phyloP scores from a whole-genome alignment of 768 basidiomycete species.

The Trametes sanguinea region DNA sequence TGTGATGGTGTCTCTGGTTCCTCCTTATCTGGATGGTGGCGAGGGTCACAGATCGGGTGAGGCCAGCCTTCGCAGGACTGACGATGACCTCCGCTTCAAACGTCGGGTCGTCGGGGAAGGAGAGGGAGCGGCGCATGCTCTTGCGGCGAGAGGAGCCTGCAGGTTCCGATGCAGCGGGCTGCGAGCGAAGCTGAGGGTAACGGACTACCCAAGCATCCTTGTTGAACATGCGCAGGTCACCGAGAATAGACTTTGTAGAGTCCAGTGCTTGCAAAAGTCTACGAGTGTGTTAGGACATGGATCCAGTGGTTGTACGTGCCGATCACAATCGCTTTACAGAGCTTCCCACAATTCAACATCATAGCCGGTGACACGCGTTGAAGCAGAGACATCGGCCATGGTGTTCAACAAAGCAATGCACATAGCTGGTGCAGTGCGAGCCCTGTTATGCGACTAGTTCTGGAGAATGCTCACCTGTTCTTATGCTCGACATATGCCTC shows the following conservation, averaged over 20 bases:
- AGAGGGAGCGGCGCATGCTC: conserved; percentile 64
- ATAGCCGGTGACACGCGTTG: neutral
- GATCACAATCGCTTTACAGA: neutral
- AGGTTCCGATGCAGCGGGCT: conserved; percentile 34
- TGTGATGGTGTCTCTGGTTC: conserved; percentile 38
- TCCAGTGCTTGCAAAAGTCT: conserved; percentile 82
- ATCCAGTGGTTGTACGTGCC: neutral
- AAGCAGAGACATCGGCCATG: neutral
- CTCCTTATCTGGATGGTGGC: conserved; percentile 51
- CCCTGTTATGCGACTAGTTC: too few species aligned
- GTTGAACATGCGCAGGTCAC: conserved; percentile 77
- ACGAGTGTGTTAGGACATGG: conserved; percentile 12
- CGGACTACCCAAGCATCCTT: conserved; percentile 84
- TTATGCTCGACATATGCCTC: conserved; percentile 75
- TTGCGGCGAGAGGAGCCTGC: conserved; percentile 41
- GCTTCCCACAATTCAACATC: neutral
- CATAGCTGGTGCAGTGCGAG: too few species aligned
- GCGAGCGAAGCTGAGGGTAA: conserved; percentile 75
- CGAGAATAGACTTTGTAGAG: conserved; percentile 65
- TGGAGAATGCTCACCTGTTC: conserved; percentile 56
- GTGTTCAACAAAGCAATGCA: too few species aligned
- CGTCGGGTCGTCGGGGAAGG: conserved; percentile 83
- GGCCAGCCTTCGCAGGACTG: conserved; percentile 47
- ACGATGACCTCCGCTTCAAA: conserved; percentile 67
- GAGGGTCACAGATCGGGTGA: conserved; percentile 62